Evolutionary conservation across 2,329 filamentous ascomycete genomes (phyloP).

Genomic region (Paecilomyces sp.): DNA sequence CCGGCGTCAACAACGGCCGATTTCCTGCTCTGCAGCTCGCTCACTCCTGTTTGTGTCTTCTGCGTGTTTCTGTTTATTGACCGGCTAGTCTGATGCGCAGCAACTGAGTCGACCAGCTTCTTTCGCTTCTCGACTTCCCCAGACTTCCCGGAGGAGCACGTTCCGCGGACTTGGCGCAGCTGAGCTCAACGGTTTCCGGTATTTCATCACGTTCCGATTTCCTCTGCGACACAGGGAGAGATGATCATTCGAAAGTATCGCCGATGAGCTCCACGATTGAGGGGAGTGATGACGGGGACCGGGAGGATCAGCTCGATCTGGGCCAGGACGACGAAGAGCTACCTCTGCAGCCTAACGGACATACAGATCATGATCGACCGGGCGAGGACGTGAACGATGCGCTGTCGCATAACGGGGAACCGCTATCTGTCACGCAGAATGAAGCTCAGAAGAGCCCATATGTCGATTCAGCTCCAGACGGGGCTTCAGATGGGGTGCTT

Average conservation of each 20-base stretch:
- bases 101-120: background rate
- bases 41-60: background rate
- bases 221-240: conserved; percentile 29
- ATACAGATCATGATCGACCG: conserved; percentile 14
- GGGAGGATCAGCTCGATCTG: conserved; percentile 46
- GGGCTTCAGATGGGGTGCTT: conserved; percentile 12
- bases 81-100: background rate
- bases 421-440: conserved; percentile 17
- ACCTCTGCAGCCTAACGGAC: conserved; percentile 18
- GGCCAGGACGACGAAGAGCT: conserved; percentile 34
- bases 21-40: background rate
- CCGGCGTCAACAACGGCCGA: background rate
- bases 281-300: conserved; percentile 55
- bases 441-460: conserved; percentile 10
- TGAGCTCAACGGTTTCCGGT: background rate
- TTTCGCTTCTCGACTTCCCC: background rate
- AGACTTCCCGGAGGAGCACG: background rate
- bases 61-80: background rate
- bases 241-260: conserved; percentile 46
- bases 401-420: conserved; percentile 17
- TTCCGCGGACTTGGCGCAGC: background rate
- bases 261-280: conserved; percentile 64
- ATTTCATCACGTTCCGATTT: background rate
- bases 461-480: background rate
- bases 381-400: conserved; percentile 10